Evolutionary conservation across 352 stramenopile genomes (phyloP).

Genomic region (Phytophthora chlamydospora): DNA sequence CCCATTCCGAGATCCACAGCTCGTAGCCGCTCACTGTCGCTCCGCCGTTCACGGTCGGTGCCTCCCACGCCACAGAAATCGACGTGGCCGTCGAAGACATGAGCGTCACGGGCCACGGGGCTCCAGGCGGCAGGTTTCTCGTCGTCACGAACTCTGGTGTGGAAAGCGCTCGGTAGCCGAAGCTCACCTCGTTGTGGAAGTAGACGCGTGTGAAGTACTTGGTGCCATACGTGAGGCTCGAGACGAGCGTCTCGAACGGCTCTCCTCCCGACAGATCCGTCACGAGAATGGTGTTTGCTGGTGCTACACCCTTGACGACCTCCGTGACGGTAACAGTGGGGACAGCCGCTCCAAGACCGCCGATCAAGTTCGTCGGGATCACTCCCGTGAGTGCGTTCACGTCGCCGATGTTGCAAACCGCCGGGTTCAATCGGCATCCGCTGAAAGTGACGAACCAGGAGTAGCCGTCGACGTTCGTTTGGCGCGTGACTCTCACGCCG

Average conservation of each 20-base stretch:
- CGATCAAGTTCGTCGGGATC: constrained; percentile 43
- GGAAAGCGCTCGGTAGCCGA: constrained; percentile 74
- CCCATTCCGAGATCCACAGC: constrained; percentile 97
- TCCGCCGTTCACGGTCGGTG: constrained; percentile 91
- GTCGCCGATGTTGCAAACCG: constrained; percentile 93
- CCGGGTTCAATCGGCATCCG: constrained; percentile 65
- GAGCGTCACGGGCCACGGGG: constrained; percentile 86
- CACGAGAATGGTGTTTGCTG: constrained; percentile 52
- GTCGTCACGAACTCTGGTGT: constrained; percentile 82
- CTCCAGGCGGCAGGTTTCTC: constrained; percentile 88
- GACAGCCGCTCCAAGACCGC: constrained; percentile 38
- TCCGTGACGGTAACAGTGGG: constrained; percentile 60
- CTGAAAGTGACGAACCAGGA: constrained; percentile 92
- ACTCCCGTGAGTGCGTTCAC: constrained; percentile 65
- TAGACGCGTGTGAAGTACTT: constrained; percentile 91
- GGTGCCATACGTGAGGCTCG: constrained; percentile 80
- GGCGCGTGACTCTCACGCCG: constrained; percentile 65
- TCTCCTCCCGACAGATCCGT: constrained; percentile 81
- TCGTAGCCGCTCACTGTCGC: constrained; percentile 94
- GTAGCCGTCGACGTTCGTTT: constrained; percentile 74
- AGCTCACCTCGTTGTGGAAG: constrained; percentile 91
- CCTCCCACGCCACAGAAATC: constrained; percentile 92
- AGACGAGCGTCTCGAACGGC: constrained; percentile 71
- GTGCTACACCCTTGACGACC: constrained; percentile 58
- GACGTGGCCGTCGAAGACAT: constrained; percentile 88